These are phyloP conservation scores for Andrographis paniculata DNA, from an alignment of 305 asterid species.

Conservation along the genomic window DNA sequence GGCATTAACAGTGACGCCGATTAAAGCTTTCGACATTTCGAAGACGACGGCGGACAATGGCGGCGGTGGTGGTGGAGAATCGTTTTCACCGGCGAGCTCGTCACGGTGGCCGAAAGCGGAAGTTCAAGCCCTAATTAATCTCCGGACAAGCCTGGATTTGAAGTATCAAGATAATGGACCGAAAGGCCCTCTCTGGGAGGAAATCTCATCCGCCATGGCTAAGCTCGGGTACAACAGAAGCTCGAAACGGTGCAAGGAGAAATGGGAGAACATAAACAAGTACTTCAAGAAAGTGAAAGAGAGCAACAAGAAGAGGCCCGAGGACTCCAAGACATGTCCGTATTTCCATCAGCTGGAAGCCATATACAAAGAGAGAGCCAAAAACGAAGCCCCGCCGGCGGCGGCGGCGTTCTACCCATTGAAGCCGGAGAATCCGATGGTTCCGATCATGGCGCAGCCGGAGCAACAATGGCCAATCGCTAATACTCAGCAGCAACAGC, in stretches of 20 bases:
- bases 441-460: constrained; percentile 83
- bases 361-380: constrained; percentile 54
- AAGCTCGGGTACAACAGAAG: constrained; percentile 63
- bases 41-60: constrained; percentile 17
- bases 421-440: constrained; percentile 20
- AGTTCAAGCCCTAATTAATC: constrained; percentile 58
- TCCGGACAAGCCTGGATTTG: constrained; percentile 57
- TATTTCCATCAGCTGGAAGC: constrained; percentile 85
- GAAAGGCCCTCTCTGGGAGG: constrained; percentile 94
- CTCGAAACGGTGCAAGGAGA: constrained; percentile 87
- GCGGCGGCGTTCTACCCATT: no score
- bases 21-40: not conserved
- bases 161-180: constrained; percentile 90
- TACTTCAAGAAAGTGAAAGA: constrained; percentile 91
- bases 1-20: not conserved
- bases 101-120: constrained; percentile 95
- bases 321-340: constrained; percentile 89
- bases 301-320: constrained; percentile 66
- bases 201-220: constrained; percentile 64
- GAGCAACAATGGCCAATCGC: constrained; percentile 83
- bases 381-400: constrained; percentile 23
- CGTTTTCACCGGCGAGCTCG: constrained; percentile 29
- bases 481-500: constrained; percentile 13
- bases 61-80: constrained; percentile 27
- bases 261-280: constrained; percentile 96